Evolutionary conservation across 805 yeast genomes (phyloP), one percentile per base, ranked within the genome.

Genomic region (Candida sonorensis): DNA sequence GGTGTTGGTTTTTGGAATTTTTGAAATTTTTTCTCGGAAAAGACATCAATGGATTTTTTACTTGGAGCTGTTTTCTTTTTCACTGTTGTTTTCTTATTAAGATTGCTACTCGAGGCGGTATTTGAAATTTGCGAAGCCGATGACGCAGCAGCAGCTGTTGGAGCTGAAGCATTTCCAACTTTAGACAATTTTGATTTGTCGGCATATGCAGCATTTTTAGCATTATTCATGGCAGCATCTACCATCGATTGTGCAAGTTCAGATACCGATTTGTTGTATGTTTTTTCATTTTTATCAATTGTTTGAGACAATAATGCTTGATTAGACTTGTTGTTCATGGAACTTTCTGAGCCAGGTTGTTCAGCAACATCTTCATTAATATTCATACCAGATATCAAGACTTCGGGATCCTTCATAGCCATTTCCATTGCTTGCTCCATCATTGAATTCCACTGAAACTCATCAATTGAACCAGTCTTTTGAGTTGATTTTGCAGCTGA

Each of bases 391-490:
- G 55, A 70, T 54, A 46, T 53, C 51, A 42, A 38, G 10, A 58
- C 50, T 13, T 47, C 57, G 10, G 81, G 81, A 38, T 77, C 74
- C 38, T 74, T 80, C 66, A 76, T 74, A 0, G 88, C 92, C 79
- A 82, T 67, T 29, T 73, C 72, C 60, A 81, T 68, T 1, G 90
- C 92, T 57, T 79, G 79, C 41, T 78, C 85, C 66, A 81, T 69
- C 41, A 81, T 81, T 42, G 74, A 81, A 45, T 74, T 77, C 75
- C 81, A 68, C 36, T 67, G 72, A 34, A 60, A 48, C 33, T 61
- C 66, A 45, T 79, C 84, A 37, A 79, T 60, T 20, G 63, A 72
- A 23, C 61, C 69, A 23, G 53, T 37, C 12, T 37, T 24, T 7
- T 26, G 11, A 17, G 32, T 26, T 5, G 9, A 24, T 17, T 16